Base-by-base conservation (phyloP, 2,329 filamentous ascomycete species). In the Talaromyces sp. region DNA sequence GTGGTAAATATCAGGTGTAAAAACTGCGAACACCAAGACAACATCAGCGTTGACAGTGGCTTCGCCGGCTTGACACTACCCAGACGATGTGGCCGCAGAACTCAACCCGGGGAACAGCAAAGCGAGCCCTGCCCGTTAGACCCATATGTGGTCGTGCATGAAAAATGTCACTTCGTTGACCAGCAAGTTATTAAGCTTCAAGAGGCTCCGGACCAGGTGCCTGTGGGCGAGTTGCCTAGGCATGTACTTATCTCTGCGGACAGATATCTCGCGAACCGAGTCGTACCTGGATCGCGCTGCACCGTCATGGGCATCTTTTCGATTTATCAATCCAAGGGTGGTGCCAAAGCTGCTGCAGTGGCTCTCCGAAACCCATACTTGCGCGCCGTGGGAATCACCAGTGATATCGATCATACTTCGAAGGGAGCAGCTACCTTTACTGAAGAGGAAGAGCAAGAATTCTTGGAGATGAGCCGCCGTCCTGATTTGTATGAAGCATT, bases 141-240 rank as follows among this genome's bases (percentile, higher is more conserved):
- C 71, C 95, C 95, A 16, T 99, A 97, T 78, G 96, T 95, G 71
- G 92, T 99, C 63, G 84, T 95, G 63, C 95, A 99, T 73, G 95
- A 99, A 76, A 92, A 90, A 75, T 96, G 91, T 40, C 86, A 88
- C 66, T 99, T 99, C 73, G 93, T 98, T 70, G 95, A 99, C 72
- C 95, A 99, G 77, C 95, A 99, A 76, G 91, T 99, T 64, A 89
- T 99, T 74, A 99, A 99, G 77, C 86, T 99, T 18, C 95, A 99
- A 74, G 95, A 99, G 77, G 95, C 93, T 0, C 95, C 95, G 1
- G 95, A 99, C 72, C 92, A 98, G 76, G 95, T 99, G 0, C 95
- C 95, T 0, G 95, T 99, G 1, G 95, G 95, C 79, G 95, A 99
- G 77, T 81, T 99, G 57, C 95, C 95, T 2, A 85, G 95, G 46